phyloP scores from a whole-genome alignment of 2,329 filamentous ascomycete species.

The Aspergillus versicolor region DNA sequence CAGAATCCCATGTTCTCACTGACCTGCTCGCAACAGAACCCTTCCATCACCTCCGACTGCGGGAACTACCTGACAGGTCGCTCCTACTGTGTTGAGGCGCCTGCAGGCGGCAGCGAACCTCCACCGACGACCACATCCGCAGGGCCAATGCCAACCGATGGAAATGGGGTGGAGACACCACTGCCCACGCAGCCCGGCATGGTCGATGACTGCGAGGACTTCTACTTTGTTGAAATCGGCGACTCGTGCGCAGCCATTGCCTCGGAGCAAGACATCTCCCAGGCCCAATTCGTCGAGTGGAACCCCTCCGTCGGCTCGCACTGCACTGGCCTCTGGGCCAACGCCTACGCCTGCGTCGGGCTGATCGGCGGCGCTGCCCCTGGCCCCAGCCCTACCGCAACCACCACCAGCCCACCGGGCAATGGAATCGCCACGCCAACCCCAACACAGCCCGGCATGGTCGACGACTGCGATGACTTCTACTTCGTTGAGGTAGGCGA shows the following conservation, averaged over 20 bases:
- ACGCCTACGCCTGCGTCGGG: neutral
- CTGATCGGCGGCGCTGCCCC: too few species aligned
- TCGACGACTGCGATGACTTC: too few species aligned
- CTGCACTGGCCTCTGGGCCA: neutral
- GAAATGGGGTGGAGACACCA: too few species aligned
- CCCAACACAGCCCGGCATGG: too few species aligned
- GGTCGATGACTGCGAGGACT: too few species aligned
- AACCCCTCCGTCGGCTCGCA: neutral
- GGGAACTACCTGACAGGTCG: neutral
- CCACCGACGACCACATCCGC: too few species aligned
- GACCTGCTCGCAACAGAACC: neutral
- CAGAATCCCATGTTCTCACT: neutral
- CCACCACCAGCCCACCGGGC: too few species aligned
- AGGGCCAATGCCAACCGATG: too few species aligned
- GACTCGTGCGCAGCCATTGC: neutral
- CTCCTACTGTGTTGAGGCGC: slow-evolving; percentile 6
- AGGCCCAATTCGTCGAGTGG: neutral
- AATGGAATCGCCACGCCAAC: too few species aligned
- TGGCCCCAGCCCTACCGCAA: too few species aligned
- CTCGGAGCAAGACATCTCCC: neutral
- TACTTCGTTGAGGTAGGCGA: neutral
- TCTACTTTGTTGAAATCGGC: neutral
- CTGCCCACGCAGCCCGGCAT: too few species aligned
- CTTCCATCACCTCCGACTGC: neutral
- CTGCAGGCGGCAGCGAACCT: neutral